Evolutionary conservation across 129 eudicot species (phyloP), one percentile per base, ranked within the genome.

Genomic region (Pittosporum tobira): DNA sequence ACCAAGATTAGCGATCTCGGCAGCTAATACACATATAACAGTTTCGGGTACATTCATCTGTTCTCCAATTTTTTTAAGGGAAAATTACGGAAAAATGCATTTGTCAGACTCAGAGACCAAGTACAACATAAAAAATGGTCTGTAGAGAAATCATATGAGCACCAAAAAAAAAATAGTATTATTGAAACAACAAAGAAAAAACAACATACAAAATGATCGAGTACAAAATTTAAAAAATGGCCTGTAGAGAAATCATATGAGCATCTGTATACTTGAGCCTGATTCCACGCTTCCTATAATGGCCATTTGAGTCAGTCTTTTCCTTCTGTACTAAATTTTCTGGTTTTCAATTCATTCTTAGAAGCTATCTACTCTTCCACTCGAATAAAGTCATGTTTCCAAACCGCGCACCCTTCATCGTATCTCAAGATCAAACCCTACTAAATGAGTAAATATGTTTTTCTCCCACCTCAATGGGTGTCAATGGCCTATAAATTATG

Each of bases 1-100:
- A n/a, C n/a, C n/a, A n/a, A n/a, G n/a, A n/a, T n/a, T n/a, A n/a
- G n/a, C n/a, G n/a, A 91, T 77, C 82, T 91, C 96, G 57, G 98
- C 79, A n/a, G 96, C 98, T 68, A 86, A 37, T 60, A 91, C 88
- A 13, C 98, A 91, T 50, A 86, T 73, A 51, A 72, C 54, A 6
- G 79, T 94, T 75, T 87, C 89, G 40, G 79, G 68, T 42, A 73
- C 56, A 44, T 61, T 67, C 25, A 89, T 72, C 97, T 88, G 78
- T 27, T 38, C 30, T 59, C 72, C 52, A 63, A 48, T 8, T 10
- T 36, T 5, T 5, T 36, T 36, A 36, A 36, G 42, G 42, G 42
- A 36, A 36, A 5, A 36, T 36, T 5, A 36, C 42, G 0, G 11
- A 36, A 36, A 36, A 36, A 5, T 36, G 9, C 42, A 36, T 6